Evolutionary conservation across 2,329 filamentous ascomycete genomes (phyloP), one percentile per base, ranked within the genome.

Genomic region (Botrytis byssoidea): DNA sequence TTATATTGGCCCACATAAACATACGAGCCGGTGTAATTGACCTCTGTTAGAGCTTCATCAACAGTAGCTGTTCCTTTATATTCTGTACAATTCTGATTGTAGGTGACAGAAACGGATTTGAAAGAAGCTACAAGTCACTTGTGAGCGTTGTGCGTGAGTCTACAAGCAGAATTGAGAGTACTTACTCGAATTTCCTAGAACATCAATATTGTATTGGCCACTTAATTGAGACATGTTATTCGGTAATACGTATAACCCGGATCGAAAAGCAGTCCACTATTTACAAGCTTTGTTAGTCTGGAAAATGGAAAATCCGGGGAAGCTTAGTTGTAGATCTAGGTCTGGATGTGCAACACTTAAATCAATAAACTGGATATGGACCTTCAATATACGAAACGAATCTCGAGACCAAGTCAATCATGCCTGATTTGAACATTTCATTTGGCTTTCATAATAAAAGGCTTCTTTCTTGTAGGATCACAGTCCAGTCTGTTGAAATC

Each of bases 221-320:
- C 42, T 25, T 12, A 76, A 40, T 14, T 71, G 48, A n/a, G 37
- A 25, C 12, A 76, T 25, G 6, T 74, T 22, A 6, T 22, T 29
- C 9, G 74, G 74, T 18, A 77, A 64, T 25, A 71, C 72, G 46
- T 77, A 77, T 18, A 46, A 3, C 5, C 71, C 71, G 7, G 72
- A 18, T 74, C 76, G 71, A 35, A 77, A 75, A 18, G 76, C 71
- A 44, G 69, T 74, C 74, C 76, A 77, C 60, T 76, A 76, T 9
- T 55, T 68, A 22, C 61, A 1, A 63, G 32, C 18, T 46, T 63
- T 0, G 12, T 22, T 22, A 55, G 14, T 55, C n/a, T 55, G 4
- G 46, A 14, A 29, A 20, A 20, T 12, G 12, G 32, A 20, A n/a
- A 48, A 51, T 37, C 7, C 25, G 4, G 65, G 22, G 4, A 20